A percentile compares a stretch with the other conserved stretches of the same genome.
Evolutionary conservation across 2,329 filamentous ascomycete species (phyloP).

Genomic region (Pyrenochaeta sp.): DNA sequence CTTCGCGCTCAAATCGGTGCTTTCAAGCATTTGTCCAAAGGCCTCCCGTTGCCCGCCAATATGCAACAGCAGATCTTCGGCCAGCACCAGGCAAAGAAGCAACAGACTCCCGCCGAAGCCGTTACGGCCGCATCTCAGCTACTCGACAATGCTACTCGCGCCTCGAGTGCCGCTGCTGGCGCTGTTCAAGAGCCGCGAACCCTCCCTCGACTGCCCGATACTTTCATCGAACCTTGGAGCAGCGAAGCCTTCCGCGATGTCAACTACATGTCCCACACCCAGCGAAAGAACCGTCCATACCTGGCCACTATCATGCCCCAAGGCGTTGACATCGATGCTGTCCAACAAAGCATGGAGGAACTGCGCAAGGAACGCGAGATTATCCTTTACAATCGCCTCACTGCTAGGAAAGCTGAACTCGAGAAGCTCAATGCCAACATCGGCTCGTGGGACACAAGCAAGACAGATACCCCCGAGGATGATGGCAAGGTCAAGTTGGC

Average conservation of each 20-base stretch:
- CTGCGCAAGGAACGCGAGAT: slow-evolving; percentile 86
- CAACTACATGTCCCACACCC: slow-evolving; percentile 79
- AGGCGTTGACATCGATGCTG: slow-evolving; percentile 81
- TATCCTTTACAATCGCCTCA: slow-evolving; percentile 88
- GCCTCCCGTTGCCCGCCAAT: slow-evolving; percentile 77
- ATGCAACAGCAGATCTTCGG: slow-evolving; percentile 86
- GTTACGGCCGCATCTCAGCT: slow-evolving; percentile 57
- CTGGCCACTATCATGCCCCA: slow-evolving; percentile 89
- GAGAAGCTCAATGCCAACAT: slow-evolving; percentile 85
- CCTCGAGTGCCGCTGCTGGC: slow-evolving; percentile 51
- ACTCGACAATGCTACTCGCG: slow-evolving; percentile 59
- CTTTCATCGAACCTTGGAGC: slow-evolving; percentile 58
- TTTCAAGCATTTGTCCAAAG: slow-evolving; percentile 89
- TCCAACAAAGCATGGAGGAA: slow-evolving; percentile 51
- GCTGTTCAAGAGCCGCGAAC: slow-evolving; percentile 41
- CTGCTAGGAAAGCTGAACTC: slow-evolving; percentile 81
- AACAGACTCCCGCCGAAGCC: slow-evolving; percentile 48
- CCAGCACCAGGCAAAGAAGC: slow-evolving; percentile 67
- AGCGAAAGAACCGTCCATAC: slow-evolving; percentile 77
- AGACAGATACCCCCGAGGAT: slow-evolving; percentile 70
- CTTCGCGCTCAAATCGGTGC: slow-evolving; percentile 87
- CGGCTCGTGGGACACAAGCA: slow-evolving; percentile 81
- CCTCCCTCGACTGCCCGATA: slow-evolving; percentile 55
- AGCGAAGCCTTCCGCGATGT: slow-evolving; percentile 64
- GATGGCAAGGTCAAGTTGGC: slow-evolving; percentile 85